Conservation (phyloP, 2,329 filamentous ascomycete species). For the Penicillium sp. region DNA sequence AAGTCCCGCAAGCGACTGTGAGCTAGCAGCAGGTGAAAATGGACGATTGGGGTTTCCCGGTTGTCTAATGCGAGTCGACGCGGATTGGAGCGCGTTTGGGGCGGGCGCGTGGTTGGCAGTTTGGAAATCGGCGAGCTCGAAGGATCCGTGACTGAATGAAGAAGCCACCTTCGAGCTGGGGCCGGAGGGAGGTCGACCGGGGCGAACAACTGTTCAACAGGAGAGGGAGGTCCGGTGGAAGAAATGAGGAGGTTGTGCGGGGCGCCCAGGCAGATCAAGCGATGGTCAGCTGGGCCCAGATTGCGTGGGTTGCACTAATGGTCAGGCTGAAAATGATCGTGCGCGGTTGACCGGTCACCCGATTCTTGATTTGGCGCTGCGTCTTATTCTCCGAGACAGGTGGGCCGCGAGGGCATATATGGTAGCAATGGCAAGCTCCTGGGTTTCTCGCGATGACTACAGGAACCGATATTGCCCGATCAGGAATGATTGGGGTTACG, state of each 20-base stretch:
- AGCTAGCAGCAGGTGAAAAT: slow-evolving; percentile 10
- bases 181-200: slow-evolving; percentile 18
- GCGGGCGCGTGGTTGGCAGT: slow-evolving; percentile 3
- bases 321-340: slow-evolving; percentile 15
- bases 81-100: slow-evolving; percentile 4
- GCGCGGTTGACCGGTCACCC: slow-evolving; percentile 3
- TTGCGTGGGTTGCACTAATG: slow-evolving; percentile 22
- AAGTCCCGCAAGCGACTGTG: slow-evolving; percentile 13
- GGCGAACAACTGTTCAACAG: slow-evolving; percentile 9
- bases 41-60: background rate
- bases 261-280: slow-evolving; percentile 10
- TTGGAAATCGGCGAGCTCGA: slow-evolving; percentile 35
- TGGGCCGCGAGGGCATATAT: background rate
- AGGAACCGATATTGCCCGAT: slow-evolving; percentile 17
- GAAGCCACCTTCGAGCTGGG: slow-evolving; percentile 24
- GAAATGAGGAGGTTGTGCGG: slow-evolving; percentile 13
- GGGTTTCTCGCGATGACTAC: slow-evolving; percentile 10
- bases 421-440: background rate
- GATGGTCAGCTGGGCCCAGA: slow-evolving; percentile 16
- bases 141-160: slow-evolving; percentile 24
- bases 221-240: slow-evolving; percentile 8
- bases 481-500: slow-evolving; percentile 5
- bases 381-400: slow-evolving; percentile 10
- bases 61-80: slow-evolving; percentile 7
- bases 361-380: background rate